phyloP scores from a whole-genome alignment of 805 yeast species.

The Monosporozyma servazzii region DNA sequence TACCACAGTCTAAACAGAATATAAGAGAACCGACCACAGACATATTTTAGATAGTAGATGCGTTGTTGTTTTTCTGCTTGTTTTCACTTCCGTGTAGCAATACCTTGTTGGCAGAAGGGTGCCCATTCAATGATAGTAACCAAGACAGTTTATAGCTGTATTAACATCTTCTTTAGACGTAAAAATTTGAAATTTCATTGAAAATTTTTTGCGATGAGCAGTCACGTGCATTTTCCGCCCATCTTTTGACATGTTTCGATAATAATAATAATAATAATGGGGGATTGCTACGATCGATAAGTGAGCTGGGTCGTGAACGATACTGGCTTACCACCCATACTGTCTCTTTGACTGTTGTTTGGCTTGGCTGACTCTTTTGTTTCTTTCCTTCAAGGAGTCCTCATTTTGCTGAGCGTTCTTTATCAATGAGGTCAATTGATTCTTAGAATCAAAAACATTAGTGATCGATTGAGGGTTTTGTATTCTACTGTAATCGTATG shows the following conservation, averaged over 20 bases:
- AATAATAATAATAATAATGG: neutral
- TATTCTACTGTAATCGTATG: neutral
- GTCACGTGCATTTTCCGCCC: neutral
- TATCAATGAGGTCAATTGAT: conserved; percentile 16
- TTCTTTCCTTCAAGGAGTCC: conserved; percentile 11
- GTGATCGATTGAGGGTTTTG: conserved; percentile 8
- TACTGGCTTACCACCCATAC: conserved; percentile 23
- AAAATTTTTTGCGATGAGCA: conserved; percentile 1
- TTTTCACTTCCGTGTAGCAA: too few relatives aligned
- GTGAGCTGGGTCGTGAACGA: too few relatives aligned
- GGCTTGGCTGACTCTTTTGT: conserved; percentile 11
- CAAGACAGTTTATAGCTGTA: neutral
- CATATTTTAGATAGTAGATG: too few relatives aligned
- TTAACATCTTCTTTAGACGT: neutral
- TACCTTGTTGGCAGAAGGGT: neutral
- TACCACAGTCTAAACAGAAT: conserved; percentile 90
- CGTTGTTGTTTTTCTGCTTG: neutral
- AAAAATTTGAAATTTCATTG: neutral
- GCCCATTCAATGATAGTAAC: neutral
- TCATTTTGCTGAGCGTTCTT: conserved; percentile 15
- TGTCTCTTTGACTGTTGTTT: conserved; percentile 11
- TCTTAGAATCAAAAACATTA: conserved; percentile 12
- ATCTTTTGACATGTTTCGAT: too few relatives aligned
- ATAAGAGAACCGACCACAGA: conserved; percentile 92
- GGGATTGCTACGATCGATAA: neutral